Evolutionary conservation across 108 stramenopile species (phyloP).

Genomic region (Cylindrotheca closterium): DNA sequence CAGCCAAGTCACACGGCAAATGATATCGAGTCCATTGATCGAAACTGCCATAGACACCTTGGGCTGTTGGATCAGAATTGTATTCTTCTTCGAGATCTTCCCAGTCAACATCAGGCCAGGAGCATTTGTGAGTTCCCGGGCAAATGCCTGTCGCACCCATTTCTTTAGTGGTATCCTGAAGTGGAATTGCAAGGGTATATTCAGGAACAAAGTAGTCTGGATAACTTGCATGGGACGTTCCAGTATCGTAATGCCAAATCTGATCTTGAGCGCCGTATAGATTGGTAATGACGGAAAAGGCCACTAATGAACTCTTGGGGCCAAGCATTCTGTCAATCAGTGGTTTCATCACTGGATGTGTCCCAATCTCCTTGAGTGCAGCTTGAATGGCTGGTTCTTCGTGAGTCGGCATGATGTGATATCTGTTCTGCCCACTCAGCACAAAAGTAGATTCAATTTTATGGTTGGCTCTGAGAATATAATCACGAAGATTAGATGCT

Average conservation of each 20-base stretch:
- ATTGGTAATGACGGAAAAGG: constrained; percentile 36
- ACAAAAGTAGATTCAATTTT: background rate
- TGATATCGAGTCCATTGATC: background rate
- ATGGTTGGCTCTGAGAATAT: background rate
- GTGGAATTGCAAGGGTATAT: constrained; percentile 44
- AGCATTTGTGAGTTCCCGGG: constrained; percentile 42
- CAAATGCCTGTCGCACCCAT: constrained; percentile 60
- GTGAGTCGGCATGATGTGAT: background rate
- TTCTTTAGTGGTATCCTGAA: constrained; percentile 37
- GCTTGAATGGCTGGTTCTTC: constrained; percentile 1
- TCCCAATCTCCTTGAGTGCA: constrained; percentile 21
- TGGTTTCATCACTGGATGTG: constrained; percentile 2
- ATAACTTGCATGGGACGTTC: constrained; percentile 38
- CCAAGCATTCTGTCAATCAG: constrained; percentile 30
- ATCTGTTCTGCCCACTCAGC: background rate
- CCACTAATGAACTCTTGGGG: constrained; percentile 27
- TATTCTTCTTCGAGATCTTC: background rate
- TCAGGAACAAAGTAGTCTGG: constrained; percentile 31
- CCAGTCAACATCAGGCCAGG: background rate
- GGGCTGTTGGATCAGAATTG: background rate
- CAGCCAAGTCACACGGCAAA: background rate
- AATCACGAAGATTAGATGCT: constrained; percentile 15
- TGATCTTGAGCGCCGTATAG: constrained; percentile 32
- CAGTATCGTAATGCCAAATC: constrained; percentile 47
- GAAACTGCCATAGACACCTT: background rate